Evolutionary conservation across 139 green algal genomes (phyloP), one percentile per base, ranked within the genome.

Genomic region (Penium margaritaceum): DNA sequence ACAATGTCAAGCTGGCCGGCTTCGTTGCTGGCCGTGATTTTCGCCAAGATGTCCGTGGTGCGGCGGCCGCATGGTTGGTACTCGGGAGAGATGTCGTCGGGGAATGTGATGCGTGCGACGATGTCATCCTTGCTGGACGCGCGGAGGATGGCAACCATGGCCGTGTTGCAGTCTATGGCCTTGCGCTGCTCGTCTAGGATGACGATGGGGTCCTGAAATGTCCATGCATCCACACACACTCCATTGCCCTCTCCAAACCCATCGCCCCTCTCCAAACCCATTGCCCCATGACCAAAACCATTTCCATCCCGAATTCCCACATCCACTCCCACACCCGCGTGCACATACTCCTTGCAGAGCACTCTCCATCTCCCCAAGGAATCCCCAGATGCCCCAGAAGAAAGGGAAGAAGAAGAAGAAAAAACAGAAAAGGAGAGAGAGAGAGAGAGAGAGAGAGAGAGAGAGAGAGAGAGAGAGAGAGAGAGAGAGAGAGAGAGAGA

Each of bases 151-250:
- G 12, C 29, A n/a, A 58, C 47, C 12, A n/a, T n/a, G 12, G 47
- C 47, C 47, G 27, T n/a, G 47, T 58, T 58, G 47, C 47, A 58
- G 47, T 58, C 43, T n/a, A n/a, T n/a, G n/a, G n/a, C n/a, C n/a
- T n/a, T n/a, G n/a, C n/a, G n/a, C n/a, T n/a, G n/a, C n/a, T n/a
- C n/a, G n/a, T n/a, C n/a, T n/a, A n/a, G n/a, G n/a, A n/a, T n/a
- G n/a, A n/a, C n/a, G n/a, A n/a, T n/a, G n/a, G n/a, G n/a, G n/a
- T n/a, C n/a, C n/a, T n/a, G n/a, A n/a, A n/a, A n/a, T n/a, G n/a
- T n/a, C n/a, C n/a, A n/a, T n/a, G n/a, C n/a, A n/a, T n/a, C n/a
- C n/a, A n/a, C n/a, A n/a, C n/a, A n/a, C n/a, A n/a, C n/a, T n/a
- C n/a, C n/a, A n/a, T n/a, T n/a, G n/a, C n/a, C n/a, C n/a, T n/a